phyloP scores from a whole-genome alignment of 305 asterid genomes.

The Fraxinus platypoda region DNA sequence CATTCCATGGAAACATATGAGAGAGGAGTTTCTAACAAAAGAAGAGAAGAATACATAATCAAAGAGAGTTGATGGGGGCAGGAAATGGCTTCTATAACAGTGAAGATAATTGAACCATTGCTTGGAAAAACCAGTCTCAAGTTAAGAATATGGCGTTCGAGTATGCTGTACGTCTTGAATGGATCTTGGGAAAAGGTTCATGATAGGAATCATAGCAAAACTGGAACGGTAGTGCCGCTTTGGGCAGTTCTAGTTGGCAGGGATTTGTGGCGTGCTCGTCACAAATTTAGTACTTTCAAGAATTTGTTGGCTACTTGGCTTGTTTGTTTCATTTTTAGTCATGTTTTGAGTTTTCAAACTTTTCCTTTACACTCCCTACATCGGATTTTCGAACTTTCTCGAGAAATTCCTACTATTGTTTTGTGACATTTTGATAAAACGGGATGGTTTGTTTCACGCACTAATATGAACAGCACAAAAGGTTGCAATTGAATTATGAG shows the following conservation, averaged over 20 bases:
- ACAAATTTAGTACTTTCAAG: not conserved
- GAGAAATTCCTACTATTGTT: too few species aligned
- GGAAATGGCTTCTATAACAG: not conserved
- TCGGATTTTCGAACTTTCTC: too few species aligned
- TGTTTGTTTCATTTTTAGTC: not conserved
- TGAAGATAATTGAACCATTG: not conserved
- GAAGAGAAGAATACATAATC: not conserved
- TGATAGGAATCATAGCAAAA: not conserved
- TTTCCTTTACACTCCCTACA: not conserved
- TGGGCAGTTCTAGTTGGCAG: not conserved
- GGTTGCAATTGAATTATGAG: not conserved
- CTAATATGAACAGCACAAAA: not conserved
- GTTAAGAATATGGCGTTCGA: not conserved
- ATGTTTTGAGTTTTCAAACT: not conserved
- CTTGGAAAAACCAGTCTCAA: not conserved
- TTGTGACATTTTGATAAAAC: too few species aligned
- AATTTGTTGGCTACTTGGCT: not conserved
- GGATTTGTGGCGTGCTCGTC: constrained; percentile 3
- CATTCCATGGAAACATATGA: not conserved
- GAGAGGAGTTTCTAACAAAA: not conserved
- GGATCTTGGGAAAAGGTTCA: not conserved
- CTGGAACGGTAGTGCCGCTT: not conserved
- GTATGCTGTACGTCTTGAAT: not conserved
- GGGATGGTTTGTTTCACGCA: not conserved
- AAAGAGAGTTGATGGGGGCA: not conserved